These are phyloP conservation scores for Cystofilobasidium macerans DNA, from an alignment of 768 basidiomycete species.

Conservation along the genomic window DNA sequence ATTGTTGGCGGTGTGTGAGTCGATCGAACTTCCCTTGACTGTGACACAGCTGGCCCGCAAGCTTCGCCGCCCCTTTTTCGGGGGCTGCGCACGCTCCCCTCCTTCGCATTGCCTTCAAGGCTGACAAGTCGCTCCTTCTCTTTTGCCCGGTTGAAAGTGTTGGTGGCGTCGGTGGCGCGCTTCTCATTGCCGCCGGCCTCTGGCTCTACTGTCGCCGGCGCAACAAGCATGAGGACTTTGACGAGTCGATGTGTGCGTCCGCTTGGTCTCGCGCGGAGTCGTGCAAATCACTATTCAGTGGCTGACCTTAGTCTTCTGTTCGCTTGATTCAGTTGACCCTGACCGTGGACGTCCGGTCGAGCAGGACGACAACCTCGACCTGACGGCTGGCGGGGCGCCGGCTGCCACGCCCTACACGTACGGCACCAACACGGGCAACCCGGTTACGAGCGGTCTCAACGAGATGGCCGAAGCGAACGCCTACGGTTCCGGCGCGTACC, in stretches of 20 bases:
- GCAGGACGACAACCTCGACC: constrained; percentile 17
- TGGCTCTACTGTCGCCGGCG: constrained; percentile 18
- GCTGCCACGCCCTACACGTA: constrained; percentile 23
- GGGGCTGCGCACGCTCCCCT: too few relatives aligned
- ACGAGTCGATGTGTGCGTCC: constrained; percentile 25
- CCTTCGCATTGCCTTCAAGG: neutral
- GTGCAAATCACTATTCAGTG: too few relatives aligned
- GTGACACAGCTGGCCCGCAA: too few relatives aligned
- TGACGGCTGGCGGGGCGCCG: constrained; percentile 15
- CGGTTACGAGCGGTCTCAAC: neutral
- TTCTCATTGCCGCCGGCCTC: constrained; percentile 20
- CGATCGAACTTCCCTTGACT: too few relatives aligned
- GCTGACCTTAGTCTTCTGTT: neutral
- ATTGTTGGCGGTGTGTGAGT: constrained; percentile 26
- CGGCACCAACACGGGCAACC: neutral
- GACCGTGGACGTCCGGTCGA: constrained; percentile 24
- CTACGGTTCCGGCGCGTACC: neutral
- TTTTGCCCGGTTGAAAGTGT: constrained; percentile 7
- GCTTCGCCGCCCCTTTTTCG: too few relatives aligned
- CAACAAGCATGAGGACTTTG: constrained; percentile 22
- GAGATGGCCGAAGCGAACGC: constrained; percentile 24
- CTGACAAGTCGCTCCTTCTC: neutral
- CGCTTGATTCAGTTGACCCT: constrained; percentile 14
- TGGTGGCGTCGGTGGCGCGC: constrained; percentile 23
- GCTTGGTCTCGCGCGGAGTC: neutral